Conservation (phyloP, 208 protist genomes). For the Angomonas ambiguus region DNA sequence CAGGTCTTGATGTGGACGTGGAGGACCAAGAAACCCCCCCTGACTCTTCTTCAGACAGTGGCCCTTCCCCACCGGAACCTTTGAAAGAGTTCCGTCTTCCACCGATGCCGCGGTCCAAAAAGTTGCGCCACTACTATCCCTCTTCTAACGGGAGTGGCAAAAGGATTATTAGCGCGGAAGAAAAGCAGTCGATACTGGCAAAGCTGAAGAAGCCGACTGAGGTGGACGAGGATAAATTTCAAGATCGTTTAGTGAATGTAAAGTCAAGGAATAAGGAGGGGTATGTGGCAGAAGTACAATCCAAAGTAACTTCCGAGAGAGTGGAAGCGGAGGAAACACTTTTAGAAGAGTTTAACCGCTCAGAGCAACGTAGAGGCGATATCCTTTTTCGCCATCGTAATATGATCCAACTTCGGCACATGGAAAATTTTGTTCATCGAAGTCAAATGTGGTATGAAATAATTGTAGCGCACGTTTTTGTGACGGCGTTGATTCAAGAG, state of each 20-base stretch:
- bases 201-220: conserved; percentile 28
- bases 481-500: conserved; percentile 79
- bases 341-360: conserved; percentile 19
- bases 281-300: conserved; percentile 33
- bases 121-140: conserved; percentile 31
- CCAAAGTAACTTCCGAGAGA: conserved; percentile 15
- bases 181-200: conserved; percentile 53
- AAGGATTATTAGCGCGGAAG: conserved; percentile 37
- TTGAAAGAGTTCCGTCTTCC: conserved; percentile 39
- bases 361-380: conserved; percentile 34
- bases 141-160: conserved; percentile 9
- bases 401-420: conserved; percentile 39
- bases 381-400: conserved; percentile 66
- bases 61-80: neutral
- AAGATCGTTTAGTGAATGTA: conserved; percentile 31
- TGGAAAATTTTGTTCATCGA: conserved; percentile 44
- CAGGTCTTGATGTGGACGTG: conserved; percentile 15
- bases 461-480: conserved; percentile 77
- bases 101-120: conserved; percentile 22
- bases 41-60: neutral
- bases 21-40: neutral
- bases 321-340: conserved; percentile 6
- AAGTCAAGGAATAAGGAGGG: conserved; percentile 37
- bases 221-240: conserved; percentile 48
- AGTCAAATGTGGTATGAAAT: conserved; percentile 70